Base-by-base conservation (phyloP, 495 filamentous ascomycete species). In the Bryoglossum gracile region DNA sequence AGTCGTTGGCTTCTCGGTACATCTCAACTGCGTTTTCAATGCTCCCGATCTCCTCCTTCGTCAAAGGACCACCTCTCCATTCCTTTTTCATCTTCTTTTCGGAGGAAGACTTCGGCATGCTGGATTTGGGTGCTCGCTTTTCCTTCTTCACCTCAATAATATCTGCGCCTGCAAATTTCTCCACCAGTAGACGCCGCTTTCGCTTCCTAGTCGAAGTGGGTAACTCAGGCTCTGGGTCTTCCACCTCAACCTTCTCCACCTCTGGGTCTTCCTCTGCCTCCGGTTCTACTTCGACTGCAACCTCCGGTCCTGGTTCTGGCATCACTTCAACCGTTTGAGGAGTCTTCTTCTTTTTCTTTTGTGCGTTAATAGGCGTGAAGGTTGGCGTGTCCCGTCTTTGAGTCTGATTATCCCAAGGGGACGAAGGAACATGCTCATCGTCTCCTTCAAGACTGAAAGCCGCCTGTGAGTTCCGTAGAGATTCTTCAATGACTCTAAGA, bases 1-100 rank as follows among this genome's bases (percentile, higher is more conserved):
- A 28, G 11, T 53, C 44, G 9, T 72, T 42, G 10, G 61, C 48
- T 0, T 69, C 61, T 14, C 66, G 50, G 43, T 66, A 69, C 0
- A 18, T 53, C 33, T 73, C 65, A 1, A 75, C 62, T 2, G 55
- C 50, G 33, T 36, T 58, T 58, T 25, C 46, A 14, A 23, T 19
- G 21, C 13, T 25, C 36, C n/a, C n/a, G n/a, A n/a, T n/a, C n/a
- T n/a, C n/a, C n/a, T n/a, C n/a, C n/a, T n/a, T n/a, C n/a, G n/a
- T n/a, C n/a, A n/a, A n/a, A n/a, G n/a, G n/a, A n/a, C n/a, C n/a
- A n/a, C n/a, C n/a, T n/a, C n/a, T n/a, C n/a, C n/a, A n/a, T n/a
- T n/a, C n/a, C n/a, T n/a, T n/a, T n/a, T n/a, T n/a, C n/a, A n/a
- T n/a, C n/a, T n/a, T n/a, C n/a, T n/a, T n/a, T n/a, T n/a, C n/a